These are phyloP conservation scores for Trichosporon inkin DNA, from an alignment of 1,284 basidiomycete species.

Conservation along the genomic window DNA sequence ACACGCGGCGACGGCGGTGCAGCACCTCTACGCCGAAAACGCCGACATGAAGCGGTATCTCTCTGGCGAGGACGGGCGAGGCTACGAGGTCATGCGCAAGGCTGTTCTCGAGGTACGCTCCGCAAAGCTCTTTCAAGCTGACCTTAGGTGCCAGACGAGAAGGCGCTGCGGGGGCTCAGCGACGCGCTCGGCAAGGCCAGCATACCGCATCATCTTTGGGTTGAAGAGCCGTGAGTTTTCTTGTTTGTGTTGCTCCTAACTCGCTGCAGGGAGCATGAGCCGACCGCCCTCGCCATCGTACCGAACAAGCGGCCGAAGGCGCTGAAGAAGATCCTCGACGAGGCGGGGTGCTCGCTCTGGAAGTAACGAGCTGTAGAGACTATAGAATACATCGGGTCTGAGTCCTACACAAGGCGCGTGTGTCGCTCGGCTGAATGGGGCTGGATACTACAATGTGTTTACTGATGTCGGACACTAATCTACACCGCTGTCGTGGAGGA, in stretches of 20 bases:
- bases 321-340: slow-evolving; percentile 50
- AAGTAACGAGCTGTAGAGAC: slow-evolving; percentile 17
- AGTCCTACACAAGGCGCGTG: neutral
- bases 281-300: slow-evolving; percentile 53
- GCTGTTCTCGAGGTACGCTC: slow-evolving; percentile 41
- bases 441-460: neutral
- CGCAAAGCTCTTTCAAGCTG: neutral
- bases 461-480: too few relatives aligned
- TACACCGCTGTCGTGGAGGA: too few relatives aligned
- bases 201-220: slow-evolving; percentile 52
- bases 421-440: neutral
- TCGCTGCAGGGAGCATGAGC: slow-evolving; percentile 45
- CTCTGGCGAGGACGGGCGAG: slow-evolving; percentile 34
- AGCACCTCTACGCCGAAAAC: slow-evolving; percentile 35
- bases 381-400: slow-evolving; percentile 5
- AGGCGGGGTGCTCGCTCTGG: slow-evolving; percentile 45
- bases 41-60: slow-evolving; percentile 43
- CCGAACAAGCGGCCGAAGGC: slow-evolving; percentile 53
- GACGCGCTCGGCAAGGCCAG: slow-evolving; percentile 33
- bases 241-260: neutral
- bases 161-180: slow-evolving; percentile 36
- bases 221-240: slow-evolving; percentile 52
- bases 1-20: slow-evolving; percentile 52
- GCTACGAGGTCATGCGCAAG: slow-evolving; percentile 47
- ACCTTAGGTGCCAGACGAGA: slow-evolving; percentile 40